Base-by-base conservation (phyloP, 1,139 yeast genomes). In the Magnusiomyces ingens region DNA sequence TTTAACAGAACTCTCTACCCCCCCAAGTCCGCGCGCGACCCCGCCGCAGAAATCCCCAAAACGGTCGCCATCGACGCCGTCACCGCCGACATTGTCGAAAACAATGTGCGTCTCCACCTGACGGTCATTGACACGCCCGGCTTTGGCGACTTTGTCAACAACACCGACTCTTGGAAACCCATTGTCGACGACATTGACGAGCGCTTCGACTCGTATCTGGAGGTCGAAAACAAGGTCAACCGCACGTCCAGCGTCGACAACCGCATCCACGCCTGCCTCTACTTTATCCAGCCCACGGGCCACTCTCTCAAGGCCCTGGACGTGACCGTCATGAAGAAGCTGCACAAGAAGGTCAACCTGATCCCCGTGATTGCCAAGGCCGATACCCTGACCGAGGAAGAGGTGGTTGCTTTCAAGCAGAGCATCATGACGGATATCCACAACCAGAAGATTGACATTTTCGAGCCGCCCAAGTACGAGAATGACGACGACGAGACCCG, bases 231-330 rank as follows among this genome's bases (percentile, higher is more conserved):
- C 67, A 84, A 86, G 69, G 79, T 89, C 58, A 85, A 84, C 71
- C 82, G 99, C 69, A 73, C 85, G n/a, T 71, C 80, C 38, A 77
- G 93, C 67, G 99, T 93, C 61, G 74, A 74, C 53, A 91, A 91
- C 84, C 85, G 98, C 80, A 91, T 91, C 70, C 91, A 91, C 71
- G 98, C 98, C 57, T 97, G 98, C 79, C 79, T 91, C 71, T 91
- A 91, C 77, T 85, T 94, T 64, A 87, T 94, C 65, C 98, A 91
- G 72, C 99, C 98, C 64, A 91, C 98, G 22, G 99, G 97, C 55
- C 99, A 93, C 71, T 82, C 90, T 43, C 79, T 93, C 68, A 87
- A 84, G 69, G 83, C 96, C 18, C 77, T 94, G 66, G 99, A 94
- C 69, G 84, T 93, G 60, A 84, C 82, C 57, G 86, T 90, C 64